Base-by-base conservation (phyloP, 768 basidiomycete species). In the Termitomyces sp. region DNA sequence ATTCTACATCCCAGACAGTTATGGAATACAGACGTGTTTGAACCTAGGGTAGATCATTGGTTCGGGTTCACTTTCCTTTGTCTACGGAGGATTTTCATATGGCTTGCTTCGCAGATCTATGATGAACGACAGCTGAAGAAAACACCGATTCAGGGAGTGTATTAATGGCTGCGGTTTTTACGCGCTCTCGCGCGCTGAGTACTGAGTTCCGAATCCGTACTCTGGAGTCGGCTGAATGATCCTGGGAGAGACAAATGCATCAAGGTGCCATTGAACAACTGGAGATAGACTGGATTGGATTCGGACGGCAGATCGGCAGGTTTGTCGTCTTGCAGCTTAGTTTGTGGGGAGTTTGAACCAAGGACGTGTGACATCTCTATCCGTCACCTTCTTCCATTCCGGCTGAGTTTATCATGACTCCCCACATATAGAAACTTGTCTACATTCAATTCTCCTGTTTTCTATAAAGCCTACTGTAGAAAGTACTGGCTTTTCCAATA, bases 351-450 rank as follows among this genome's bases (percentile, higher is more conserved):
- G 52, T 54, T 55, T 52, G 57, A 62, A 47, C 42, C 45, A 54
- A 56, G 51, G 59, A 55, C 55, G 52, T 57, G 62, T 63, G 62
- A 63, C 62, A 59, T 58, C 19, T 54, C 54, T 42, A 59, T 52
- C 54, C 59, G 59, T 58, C 52, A 60, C 54, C 49, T 42, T 56
- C 30, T 52, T 25, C 49, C 56, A 56, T 51, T 56, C 55, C 45
- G 10, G 39, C 27, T 40, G 11, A 23, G 23, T 52, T 55, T 39
- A 54, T 56, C 54, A 60, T 63, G 59, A 51, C 54, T 56, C 48
- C 39, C 52, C 52, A 48, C 52, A 43, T 55, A 58, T 50, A 57
- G 55, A 56, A 45, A 41, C 54, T 59, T 47, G 54, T 51, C 55
- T 52, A 63, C 53, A 27, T 56, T 35, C 28, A 27, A 21, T 54